Evolutionary conservation across 257 asterid genomes (phyloP).

Genomic region (Fraxinus anomala): DNA sequence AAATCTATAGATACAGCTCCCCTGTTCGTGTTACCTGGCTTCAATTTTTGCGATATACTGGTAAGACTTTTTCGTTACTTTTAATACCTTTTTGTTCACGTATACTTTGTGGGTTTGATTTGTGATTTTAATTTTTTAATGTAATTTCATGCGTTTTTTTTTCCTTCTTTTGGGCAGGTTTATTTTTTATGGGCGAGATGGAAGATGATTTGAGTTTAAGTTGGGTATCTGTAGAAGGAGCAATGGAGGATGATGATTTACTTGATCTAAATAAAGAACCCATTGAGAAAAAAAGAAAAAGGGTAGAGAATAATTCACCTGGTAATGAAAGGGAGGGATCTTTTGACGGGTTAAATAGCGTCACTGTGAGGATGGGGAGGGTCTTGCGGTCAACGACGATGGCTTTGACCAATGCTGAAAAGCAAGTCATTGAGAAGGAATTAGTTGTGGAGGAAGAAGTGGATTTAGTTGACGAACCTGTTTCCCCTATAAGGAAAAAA

Average conservation of each 20-base stretch:
- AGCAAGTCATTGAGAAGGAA: slow-evolving; percentile 40
- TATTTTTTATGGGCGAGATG: slow-evolving; percentile 26
- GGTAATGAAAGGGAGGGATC: slow-evolving; percentile 30
- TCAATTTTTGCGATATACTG: slow-evolving; percentile 33
- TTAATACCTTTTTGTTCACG: background rate
- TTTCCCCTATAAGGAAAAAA: slow-evolving; percentile 19
- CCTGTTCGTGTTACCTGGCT: slow-evolving; percentile 37
- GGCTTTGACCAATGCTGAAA: slow-evolving; percentile 49
- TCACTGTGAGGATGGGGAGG: slow-evolving; percentile 61
- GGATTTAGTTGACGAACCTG: slow-evolving; percentile 15
- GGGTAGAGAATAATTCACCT: slow-evolving; percentile 32
- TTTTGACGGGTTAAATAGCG: slow-evolving; percentile 36
- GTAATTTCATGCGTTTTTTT: slow-evolving; percentile 6
- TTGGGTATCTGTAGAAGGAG: background rate
- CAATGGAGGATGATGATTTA: slow-evolving; percentile 28
- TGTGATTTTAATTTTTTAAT: slow-evolving; percentile 18
- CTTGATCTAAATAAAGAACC: slow-evolving; percentile 60
- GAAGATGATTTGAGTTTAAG: slow-evolving; percentile 23
- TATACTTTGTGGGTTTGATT: slow-evolving; percentile 17
- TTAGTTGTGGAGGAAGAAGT: slow-evolving; percentile 29
- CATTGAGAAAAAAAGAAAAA: slow-evolving; percentile 49
- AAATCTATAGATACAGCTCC: slow-evolving; percentile 41
- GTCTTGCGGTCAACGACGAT: slow-evolving; percentile 76
- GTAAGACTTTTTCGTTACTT: slow-evolving; percentile 30
- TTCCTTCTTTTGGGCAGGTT: slow-evolving; percentile 31